phyloP scores from a whole-genome alignment of 345 rosid species.

The Acer negundo region DNA sequence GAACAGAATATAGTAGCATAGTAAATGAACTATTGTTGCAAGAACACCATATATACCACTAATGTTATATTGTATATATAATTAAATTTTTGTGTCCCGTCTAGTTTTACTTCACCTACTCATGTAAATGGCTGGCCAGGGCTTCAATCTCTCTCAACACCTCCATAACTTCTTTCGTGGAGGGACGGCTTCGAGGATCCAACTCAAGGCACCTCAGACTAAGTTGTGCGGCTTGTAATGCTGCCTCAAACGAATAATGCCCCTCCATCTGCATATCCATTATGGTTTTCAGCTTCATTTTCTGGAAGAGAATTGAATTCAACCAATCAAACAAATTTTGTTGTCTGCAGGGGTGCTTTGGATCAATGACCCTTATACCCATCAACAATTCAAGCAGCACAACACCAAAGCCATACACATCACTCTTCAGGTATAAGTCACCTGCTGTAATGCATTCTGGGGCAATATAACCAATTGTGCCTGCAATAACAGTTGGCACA shows the following conservation, averaged over 20 bases:
- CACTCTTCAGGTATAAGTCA: too few species aligned
- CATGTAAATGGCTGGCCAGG: slow-evolving; percentile 17
- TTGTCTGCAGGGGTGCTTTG: too few species aligned
- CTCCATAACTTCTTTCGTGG: slow-evolving; percentile 59
- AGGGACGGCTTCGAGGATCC: slow-evolving; percentile 55
- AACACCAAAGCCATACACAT: too few species aligned
- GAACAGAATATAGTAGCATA: not conserved
- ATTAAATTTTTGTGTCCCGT: too few species aligned
- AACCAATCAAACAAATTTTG: too few species aligned
- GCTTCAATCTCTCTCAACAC: slow-evolving; percentile 43
- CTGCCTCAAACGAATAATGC: slow-evolving; percentile 51
- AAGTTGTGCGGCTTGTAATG: slow-evolving; percentile 41
- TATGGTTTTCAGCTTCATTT: slow-evolving; percentile 30
- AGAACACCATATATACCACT: not conserved
- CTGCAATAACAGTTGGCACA: slow-evolving; percentile 40
- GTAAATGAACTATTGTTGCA: too few species aligned
- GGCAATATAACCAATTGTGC: slow-evolving; percentile 37
- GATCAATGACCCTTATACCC: too few species aligned
- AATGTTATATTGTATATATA: too few species aligned
- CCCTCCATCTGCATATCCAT: slow-evolving; percentile 51
- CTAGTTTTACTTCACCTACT: too few species aligned
- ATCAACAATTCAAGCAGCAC: too few species aligned
- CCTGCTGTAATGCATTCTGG: slow-evolving; percentile 54
- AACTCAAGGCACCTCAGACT: slow-evolving; percentile 40
- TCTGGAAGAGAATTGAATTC: too few species aligned